Evolutionary conservation across 768 basidiomycete genomes (phyloP), one percentile per base, ranked within the genome.

Genomic region (Pulveroboletus sp.): DNA sequence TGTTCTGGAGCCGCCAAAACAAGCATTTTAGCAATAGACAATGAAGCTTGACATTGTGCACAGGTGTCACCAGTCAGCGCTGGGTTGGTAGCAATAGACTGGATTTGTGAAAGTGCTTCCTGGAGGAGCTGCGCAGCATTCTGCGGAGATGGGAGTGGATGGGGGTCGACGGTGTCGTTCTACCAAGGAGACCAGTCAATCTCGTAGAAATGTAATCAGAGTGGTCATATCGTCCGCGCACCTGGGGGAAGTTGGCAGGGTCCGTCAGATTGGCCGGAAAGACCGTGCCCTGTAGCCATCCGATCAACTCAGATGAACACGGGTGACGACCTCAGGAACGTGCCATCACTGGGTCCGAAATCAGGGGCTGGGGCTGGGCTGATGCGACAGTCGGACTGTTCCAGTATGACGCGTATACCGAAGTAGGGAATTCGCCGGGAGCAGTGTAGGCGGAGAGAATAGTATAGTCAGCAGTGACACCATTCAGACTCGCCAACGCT

Each of bases 371-470:
- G 5, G 80, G 80, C 63, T 88, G 86, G 1, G 73, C 79, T 21
- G 78, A 77, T 4, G 84, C 86, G 30, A 78, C 81, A 1, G 83
- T 87, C 8, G 84, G 83, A 54, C 76, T 66, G 61, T 87, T 87
- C 71, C 80, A 85, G 64, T 86, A 88, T 39, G 76, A 72, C 9
- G 68, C 63, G 59, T 79, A 86, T 21, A 74, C 67, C 2, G 81
- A 76, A 4, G 83, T 83, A 1, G 84, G 83, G 61, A 86, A 86
- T 13, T 65, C 60, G 15, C 83, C 83, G 14, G 81, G 78, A 6
- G 71, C 83, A 3, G 81, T 80, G 59, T 78, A 85, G 3, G 75
- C 76, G 66, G 73, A 47, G 26, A 39, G 45, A 26, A 60, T 54
- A 9, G 35, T 47, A 33, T 58, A 56, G 32, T 39, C 39, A 17